Conservation (phyloP, 345 rosid genomes). For the Rhizophora apiculata region DNA sequence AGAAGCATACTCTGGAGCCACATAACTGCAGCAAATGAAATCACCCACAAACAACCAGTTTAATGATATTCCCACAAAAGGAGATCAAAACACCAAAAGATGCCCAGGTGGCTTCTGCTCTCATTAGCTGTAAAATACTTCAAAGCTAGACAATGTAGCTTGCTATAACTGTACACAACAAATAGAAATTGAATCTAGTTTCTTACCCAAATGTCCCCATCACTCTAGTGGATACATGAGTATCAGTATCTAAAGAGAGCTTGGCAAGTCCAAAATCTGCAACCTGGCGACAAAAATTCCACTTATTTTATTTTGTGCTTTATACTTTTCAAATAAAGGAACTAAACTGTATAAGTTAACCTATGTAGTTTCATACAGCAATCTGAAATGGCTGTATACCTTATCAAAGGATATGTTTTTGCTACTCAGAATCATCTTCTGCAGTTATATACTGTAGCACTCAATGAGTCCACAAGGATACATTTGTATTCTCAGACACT, state of each 20-base stretch:
- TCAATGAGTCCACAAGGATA: background rate
- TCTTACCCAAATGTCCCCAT: slow-evolving; percentile 33
- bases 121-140: background rate
- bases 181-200: background rate
- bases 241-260: slow-evolving; percentile 23
- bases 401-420: background rate
- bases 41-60: background rate
- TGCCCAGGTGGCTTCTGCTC: background rate
- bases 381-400: background rate
- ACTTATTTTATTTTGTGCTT: background rate
- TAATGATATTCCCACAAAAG: background rate
- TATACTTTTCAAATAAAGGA: background rate
- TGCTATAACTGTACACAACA: background rate
- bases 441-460: too few relatives aligned
- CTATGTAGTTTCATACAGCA: background rate
- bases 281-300: slow-evolving; percentile 14
- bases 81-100: background rate
- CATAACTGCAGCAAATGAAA: slow-evolving; percentile 19
- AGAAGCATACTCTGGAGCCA: slow-evolving; percentile 38
- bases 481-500: too few relatives aligned
- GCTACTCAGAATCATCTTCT: too few relatives aligned
- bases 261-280: slow-evolving; percentile 33
- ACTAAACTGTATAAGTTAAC: background rate
- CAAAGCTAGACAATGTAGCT: background rate
- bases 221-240: slow-evolving; percentile 33